Conservation (phyloP, 495 filamentous ascomycete species). For the Hypomontagnella monticulosa region DNA sequence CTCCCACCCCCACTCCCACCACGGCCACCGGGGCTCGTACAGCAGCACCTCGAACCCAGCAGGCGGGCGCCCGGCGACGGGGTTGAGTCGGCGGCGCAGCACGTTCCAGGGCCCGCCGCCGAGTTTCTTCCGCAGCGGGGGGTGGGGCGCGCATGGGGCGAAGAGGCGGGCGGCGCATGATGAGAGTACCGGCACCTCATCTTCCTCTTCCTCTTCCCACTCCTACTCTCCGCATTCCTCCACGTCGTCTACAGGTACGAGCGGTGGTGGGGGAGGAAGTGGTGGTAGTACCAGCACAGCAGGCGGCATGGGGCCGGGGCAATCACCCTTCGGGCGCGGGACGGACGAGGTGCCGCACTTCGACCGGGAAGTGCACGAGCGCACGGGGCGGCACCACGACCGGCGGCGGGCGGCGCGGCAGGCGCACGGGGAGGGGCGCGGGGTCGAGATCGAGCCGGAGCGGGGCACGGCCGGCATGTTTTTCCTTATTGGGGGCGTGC, state of each 20-base stretch:
- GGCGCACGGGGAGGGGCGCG: constrained; percentile 16
- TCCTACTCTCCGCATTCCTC: constrained; percentile 41
- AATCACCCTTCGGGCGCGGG: constrained; percentile 61
- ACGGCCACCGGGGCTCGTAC: constrained; percentile 52
- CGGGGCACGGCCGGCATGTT: constrained; percentile 51
- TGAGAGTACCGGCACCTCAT: constrained; percentile 44
- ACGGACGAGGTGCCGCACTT: constrained; percentile 69
- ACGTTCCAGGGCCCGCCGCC: constrained; percentile 88
- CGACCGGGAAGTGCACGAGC: constrained; percentile 69
- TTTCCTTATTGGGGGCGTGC: constrained; percentile 49
- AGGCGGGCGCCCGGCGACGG: constrained; percentile 79
- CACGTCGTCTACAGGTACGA: constrained; percentile 38
- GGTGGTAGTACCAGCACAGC: neutral
- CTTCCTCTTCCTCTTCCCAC: too few relatives aligned
- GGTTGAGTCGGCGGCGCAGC: constrained; percentile 77
- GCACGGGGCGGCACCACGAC: constrained; percentile 59
- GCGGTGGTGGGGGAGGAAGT: too few relatives aligned
- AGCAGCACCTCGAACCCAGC: constrained; percentile 57
- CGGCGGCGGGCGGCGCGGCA: constrained; percentile 45
- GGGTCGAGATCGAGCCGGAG: constrained; percentile 30
- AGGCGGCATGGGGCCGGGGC: constrained; percentile 59
- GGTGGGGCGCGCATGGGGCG: constrained; percentile 66
- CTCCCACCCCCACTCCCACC: constrained; percentile 42
- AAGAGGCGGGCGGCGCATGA: constrained; percentile 60
- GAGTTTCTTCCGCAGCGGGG: constrained; percentile 83